These are phyloP conservation scores for Aspergillus novofumigatus DNA, from an alignment of 2,329 filamentous ascomycete genomes.

Conservation along the genomic window DNA sequence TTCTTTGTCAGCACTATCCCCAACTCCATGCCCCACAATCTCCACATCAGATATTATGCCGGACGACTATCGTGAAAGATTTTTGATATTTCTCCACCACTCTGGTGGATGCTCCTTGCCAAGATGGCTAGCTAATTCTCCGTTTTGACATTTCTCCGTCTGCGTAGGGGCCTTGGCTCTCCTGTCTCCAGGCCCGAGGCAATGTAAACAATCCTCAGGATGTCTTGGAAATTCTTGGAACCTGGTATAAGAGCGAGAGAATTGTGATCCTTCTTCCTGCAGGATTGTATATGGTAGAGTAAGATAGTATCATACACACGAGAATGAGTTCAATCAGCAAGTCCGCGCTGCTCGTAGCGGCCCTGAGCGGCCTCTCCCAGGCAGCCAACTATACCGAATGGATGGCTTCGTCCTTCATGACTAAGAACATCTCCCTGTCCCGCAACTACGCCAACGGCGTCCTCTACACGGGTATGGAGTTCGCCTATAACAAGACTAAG, in stretches of 20 bases:
- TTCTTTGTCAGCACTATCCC: too few relatives aligned
- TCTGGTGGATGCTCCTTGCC: neutral
- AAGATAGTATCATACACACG: neutral
- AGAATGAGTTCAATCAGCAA: neutral
- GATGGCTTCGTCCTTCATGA: slow-evolving; percentile 10
- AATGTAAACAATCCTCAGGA: neutral
- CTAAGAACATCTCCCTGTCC: slow-evolving; percentile 6
- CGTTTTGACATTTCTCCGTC: neutral
- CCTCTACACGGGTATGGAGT: slow-evolving; percentile 11
- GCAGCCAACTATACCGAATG: slow-evolving; percentile 12
- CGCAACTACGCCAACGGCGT: slow-evolving; percentile 15
- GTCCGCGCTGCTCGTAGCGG: neutral
- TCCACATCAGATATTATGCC: too few relatives aligned
- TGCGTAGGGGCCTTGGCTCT: neutral
- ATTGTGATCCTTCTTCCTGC: neutral
- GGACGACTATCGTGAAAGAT: neutral
- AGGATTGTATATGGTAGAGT: too few relatives aligned
- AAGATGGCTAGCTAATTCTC: neutral
- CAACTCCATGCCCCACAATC: too few relatives aligned
- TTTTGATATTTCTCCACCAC: neutral
- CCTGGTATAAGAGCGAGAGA: neutral
- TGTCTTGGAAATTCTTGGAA: neutral
- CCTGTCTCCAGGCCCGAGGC: neutral
- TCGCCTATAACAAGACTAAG: slow-evolving; percentile 13
- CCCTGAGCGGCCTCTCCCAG: neutral